A percentile compares a stretch with the other conserved stretches of the same genome.
Evolutionary conservation across 1,284 basidiomycete species (phyloP).

Genomic region (Ceratobasidium sp.): DNA sequence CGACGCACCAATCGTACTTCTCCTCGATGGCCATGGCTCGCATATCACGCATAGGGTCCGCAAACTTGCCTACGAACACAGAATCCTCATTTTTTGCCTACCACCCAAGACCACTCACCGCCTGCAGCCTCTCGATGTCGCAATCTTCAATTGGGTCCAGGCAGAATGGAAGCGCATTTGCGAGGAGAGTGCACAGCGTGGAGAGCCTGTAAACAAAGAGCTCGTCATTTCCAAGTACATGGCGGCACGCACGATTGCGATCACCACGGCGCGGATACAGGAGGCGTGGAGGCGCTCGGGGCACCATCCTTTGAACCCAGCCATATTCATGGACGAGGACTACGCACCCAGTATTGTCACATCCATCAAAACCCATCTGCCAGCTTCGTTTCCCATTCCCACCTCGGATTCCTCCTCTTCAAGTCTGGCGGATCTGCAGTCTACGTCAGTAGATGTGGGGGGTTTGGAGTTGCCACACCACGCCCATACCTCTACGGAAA

Average conservation of each 20-base stretch:
- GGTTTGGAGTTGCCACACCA: too few relatives aligned
- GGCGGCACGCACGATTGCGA: neutral
- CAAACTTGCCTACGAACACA: conserved; percentile 49
- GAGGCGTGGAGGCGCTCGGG: neutral
- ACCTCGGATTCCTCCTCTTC: too few relatives aligned
- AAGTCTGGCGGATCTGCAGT: too few relatives aligned
- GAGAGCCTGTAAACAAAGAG: neutral
- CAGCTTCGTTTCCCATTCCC: neutral
- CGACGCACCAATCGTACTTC: conserved; percentile 53
- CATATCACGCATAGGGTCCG: conserved; percentile 50
- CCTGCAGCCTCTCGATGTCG: conserved; percentile 46
- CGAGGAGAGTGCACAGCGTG: neutral
- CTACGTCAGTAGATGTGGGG: too few relatives aligned
- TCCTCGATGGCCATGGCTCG: conserved; percentile 59
- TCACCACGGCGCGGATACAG: neutral
- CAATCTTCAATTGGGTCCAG: conserved; percentile 41
- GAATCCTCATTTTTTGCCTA: conserved; percentile 51
- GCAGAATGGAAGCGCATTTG: neutral
- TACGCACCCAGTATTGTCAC: conserved; percentile 6
- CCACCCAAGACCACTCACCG: conserved; percentile 45
- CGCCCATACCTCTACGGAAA: too few relatives aligned
- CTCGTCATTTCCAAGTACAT: neutral
- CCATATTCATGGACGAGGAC: neutral
- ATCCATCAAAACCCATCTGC: neutral
- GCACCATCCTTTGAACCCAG: conserved; percentile 1